These are phyloP conservation scores for Phialophora chinensis DNA, from an alignment of 2,329 filamentous ascomycete genomes.

Conservation along the genomic window DNA sequence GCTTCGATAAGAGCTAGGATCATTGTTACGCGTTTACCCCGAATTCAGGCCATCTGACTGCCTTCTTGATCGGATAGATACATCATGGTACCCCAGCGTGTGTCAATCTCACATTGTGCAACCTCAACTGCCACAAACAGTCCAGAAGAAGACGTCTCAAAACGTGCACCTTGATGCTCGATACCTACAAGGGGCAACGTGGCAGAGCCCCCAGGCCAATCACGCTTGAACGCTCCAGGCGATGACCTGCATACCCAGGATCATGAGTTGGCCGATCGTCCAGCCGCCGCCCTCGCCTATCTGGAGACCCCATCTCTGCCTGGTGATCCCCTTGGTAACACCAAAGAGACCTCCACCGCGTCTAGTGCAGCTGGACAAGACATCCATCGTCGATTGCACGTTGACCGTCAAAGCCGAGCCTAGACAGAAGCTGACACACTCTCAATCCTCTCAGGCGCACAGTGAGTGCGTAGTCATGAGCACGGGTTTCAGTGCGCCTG, in stretches of 20 bases:
- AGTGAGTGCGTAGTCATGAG: conserved; percentile 28
- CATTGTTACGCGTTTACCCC: conserved; percentile 7
- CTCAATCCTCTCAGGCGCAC: conserved; percentile 11
- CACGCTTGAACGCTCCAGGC: conserved; percentile 19
- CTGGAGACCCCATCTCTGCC: conserved; percentile 20
- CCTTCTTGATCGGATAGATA: neutral
- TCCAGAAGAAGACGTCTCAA: neutral
- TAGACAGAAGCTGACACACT: conserved; percentile 6
- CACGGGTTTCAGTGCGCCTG: conserved; percentile 27
- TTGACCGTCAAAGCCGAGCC: conserved; percentile 1
- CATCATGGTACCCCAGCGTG: neutral
- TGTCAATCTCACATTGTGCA: conserved; percentile 8
- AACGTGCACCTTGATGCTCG: conserved; percentile 4
- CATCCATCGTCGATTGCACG: neutral
- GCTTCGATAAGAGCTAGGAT: conserved; percentile 10
- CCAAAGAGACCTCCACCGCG: conserved; percentile 11
- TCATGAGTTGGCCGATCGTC: conserved; percentile 30
- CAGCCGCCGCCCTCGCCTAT: conserved; percentile 35
- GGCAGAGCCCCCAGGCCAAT: conserved; percentile 27
- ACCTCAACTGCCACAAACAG: neutral
- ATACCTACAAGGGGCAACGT: conserved; percentile 5
- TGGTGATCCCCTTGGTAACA: conserved; percentile 15
- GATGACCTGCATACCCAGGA: conserved; percentile 36
- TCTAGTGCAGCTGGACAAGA: neutral
- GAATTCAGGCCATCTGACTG: neutral